phyloP scores from a whole-genome alignment of 2,329 filamentous ascomycete genomes.

The Talaromyces sp. region DNA sequence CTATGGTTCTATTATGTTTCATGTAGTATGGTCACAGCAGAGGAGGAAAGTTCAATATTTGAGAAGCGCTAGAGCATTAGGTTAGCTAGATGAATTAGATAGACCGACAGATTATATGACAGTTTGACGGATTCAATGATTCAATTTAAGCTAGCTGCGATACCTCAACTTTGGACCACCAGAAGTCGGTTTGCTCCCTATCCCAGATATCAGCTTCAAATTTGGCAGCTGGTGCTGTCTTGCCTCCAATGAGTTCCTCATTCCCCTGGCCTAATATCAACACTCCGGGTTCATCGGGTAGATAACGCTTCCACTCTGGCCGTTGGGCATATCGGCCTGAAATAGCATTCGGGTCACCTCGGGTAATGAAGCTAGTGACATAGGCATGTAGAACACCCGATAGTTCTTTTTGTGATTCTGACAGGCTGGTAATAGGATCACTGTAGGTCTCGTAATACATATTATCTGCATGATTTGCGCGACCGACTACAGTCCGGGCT shows the following conservation, averaged over 20 bases:
- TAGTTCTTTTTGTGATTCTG: conserved; percentile 41
- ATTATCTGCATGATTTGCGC: conserved; percentile 50
- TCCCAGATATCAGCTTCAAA: conserved; percentile 43
- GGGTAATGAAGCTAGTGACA: conserved; percentile 48
- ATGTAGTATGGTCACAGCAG: background rate
- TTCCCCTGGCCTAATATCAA: conserved; percentile 50
- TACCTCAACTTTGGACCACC: conserved; percentile 37
- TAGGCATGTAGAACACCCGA: conserved; percentile 47
- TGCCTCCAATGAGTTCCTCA: conserved; percentile 48
- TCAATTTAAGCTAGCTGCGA: conserved; percentile 24
- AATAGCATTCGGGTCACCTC: conserved; percentile 45
- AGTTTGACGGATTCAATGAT: no score
- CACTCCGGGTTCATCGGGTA: conserved; percentile 28
- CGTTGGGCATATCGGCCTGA: conserved; percentile 27
- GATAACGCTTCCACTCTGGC: conserved; percentile 39
- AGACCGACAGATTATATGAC: no score
- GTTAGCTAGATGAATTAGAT: no score
- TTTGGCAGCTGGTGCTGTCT: conserved; percentile 38
- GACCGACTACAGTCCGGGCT: conserved; percentile 41
- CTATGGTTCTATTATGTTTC: background rate
- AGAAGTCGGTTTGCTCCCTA: conserved; percentile 46
- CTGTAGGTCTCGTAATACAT: conserved; percentile 48
- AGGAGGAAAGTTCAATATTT: background rate
- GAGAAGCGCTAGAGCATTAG: background rate
- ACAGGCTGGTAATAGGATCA: conserved; percentile 33